Conservation (phyloP, 192 early-diverging fungal genomes). For the Coemansia sp. region DNA sequence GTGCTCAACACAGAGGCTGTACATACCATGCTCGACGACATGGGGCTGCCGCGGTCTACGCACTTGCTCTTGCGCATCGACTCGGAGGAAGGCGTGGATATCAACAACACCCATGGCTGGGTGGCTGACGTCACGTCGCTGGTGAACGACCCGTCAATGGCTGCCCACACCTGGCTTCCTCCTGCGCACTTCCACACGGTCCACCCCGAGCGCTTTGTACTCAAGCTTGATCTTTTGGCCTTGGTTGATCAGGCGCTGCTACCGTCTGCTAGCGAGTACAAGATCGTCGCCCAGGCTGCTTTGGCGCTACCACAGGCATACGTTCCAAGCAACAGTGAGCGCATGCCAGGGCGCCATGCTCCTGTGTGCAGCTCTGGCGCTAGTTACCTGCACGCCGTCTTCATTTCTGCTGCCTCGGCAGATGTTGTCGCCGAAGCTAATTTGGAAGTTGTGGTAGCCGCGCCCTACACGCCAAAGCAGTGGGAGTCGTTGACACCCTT, state of each 20-base stretch:
- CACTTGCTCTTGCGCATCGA: conserved; percentile 49
- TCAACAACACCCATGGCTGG: conserved; percentile 19
- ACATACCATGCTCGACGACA: conserved; percentile 31
- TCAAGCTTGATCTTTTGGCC: conserved; percentile 47
- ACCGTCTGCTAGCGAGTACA: conserved; percentile 28
- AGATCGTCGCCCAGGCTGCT: conserved; percentile 39
- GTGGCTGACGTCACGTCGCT: conserved; percentile 32
- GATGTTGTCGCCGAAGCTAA: conserved; percentile 37
- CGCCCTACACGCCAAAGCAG: conserved; percentile 30
- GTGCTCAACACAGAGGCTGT: conserved; percentile 34
- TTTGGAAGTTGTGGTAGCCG: conserved; percentile 40
- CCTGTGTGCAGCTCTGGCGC: conserved; percentile 36
- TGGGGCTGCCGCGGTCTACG: conserved; percentile 45
- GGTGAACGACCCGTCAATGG: conserved; percentile 22
- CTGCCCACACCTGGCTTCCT: conserved; percentile 30
- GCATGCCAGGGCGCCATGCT: conserved; percentile 22
- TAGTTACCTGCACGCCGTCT: conserved; percentile 39
- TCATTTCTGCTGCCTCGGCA: conserved; percentile 27
- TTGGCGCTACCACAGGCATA: conserved; percentile 36
- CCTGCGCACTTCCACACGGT: conserved; percentile 47
- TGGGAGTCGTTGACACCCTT: not conserved
- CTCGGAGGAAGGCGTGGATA: conserved; percentile 40
- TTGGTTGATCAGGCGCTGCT: conserved; percentile 46
- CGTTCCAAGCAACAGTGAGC: conserved; percentile 33
- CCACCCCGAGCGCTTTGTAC: conserved; percentile 44